A percentile compares a stretch with the other conserved stretches of the same genome.
phyloP scores from a whole-genome alignment of 257 asterid genomes.

The Asclepias syriaca region DNA sequence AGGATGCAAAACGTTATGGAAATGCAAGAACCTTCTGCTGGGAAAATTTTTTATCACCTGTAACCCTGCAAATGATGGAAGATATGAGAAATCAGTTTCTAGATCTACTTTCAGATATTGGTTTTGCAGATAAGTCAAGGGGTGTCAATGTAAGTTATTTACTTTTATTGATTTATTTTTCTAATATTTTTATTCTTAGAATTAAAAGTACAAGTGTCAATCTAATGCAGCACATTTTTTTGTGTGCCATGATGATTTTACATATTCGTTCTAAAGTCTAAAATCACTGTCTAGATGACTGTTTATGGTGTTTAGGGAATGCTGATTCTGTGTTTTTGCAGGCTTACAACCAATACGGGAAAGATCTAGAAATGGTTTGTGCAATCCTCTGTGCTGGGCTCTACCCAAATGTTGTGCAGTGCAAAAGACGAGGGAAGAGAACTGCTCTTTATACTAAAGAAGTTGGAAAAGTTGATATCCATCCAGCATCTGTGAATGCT shows the following conservation, averaged over 20 bases:
- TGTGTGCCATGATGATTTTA: neutral
- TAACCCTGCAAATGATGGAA: slow-evolving; percentile 81
- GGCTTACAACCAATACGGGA: slow-evolving; percentile 69
- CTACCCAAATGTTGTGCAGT: slow-evolving; percentile 93
- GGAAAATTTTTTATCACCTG: slow-evolving; percentile 83
- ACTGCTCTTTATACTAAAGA: slow-evolving; percentile 77
- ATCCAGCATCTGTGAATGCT: slow-evolving; percentile 92
- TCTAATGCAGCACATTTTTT: neutral
- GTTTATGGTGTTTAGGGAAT: neutral
- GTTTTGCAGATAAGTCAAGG: slow-evolving; percentile 69
- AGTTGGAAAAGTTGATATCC: slow-evolving; percentile 85
- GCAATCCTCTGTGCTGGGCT: slow-evolving; percentile 96
- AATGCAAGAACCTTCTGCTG: slow-evolving; percentile 70
- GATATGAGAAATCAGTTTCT: slow-evolving; percentile 86
- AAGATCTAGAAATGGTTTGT: slow-evolving; percentile 88
- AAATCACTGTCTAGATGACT: neutral
- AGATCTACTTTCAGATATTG: slow-evolving; percentile 77
- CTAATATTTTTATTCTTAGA: neutral
- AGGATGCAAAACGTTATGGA: slow-evolving; percentile 58
- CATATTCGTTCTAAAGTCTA: neutral
- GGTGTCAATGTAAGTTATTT: slow-evolving; percentile 49
- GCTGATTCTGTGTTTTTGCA: slow-evolving; percentile 25
- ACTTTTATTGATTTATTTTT: slow-evolving; percentile 1
- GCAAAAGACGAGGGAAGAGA: slow-evolving; percentile 90
- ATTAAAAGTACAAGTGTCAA: neutral